These are phyloP conservation scores for Globisporangium spinosum DNA, from an alignment of 352 stramenopile genomes.

Conservation along the genomic window DNA sequence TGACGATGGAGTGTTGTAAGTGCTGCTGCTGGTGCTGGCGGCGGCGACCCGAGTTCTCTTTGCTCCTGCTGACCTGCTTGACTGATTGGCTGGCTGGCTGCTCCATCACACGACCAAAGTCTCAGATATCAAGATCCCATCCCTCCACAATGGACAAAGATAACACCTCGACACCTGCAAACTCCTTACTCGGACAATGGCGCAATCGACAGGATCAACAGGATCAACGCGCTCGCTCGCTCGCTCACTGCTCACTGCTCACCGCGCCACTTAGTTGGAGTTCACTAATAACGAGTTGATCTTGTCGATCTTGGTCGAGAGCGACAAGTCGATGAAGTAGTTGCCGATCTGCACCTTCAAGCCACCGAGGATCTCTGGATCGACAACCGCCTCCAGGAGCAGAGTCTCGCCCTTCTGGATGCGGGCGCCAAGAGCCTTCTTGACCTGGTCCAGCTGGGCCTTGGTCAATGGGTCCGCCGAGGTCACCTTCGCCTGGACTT, in stretches of 20 bases:
- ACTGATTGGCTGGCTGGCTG: not conserved
- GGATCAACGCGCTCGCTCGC: conserved; percentile 3
- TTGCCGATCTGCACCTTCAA: conserved; percentile 97
- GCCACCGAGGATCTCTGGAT: conserved; percentile 93
- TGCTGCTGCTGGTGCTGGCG: not conserved
- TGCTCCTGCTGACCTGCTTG: not conserved
- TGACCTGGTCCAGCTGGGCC: conserved; percentile 90
- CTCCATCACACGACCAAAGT: not conserved
- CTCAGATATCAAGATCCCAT: not conserved
- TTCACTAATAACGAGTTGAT: conserved; percentile 84
- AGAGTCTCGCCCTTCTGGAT: conserved; percentile 91
- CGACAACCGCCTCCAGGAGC: conserved; percentile 88
- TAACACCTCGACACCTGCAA: conserved; percentile 1
- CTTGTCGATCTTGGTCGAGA: conserved; percentile 94
- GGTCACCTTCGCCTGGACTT: conserved; percentile 96
- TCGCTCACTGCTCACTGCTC: conserved; percentile 2
- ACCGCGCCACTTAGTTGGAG: conserved; percentile 33
- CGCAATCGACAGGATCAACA: not conserved
- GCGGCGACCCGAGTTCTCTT: not conserved
- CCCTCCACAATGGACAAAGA: not conserved
- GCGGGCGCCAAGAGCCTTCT: conserved; percentile 87
- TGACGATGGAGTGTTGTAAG: not conserved
- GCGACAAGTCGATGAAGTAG: conserved; percentile 97
- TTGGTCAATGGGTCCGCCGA: conserved; percentile 92
- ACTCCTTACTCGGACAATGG: not conserved